Evolutionary conservation across 768 basidiomycete species (phyloP).

Genomic region (Tubosaeta sp.): DNA sequence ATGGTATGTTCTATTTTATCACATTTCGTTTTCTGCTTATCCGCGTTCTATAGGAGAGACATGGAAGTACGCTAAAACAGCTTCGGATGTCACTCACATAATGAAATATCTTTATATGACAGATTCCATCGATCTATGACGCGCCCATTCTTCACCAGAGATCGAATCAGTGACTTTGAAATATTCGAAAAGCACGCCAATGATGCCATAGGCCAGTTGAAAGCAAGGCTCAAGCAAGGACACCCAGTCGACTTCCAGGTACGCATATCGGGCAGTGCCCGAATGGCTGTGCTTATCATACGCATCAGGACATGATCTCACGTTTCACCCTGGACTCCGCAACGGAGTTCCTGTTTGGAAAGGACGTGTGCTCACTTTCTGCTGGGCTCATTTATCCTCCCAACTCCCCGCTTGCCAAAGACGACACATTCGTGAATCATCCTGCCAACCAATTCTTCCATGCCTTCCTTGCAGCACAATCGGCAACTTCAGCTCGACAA

Average conservation of each 20-base stretch:
- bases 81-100: not conserved
- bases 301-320: conserved; percentile 43
- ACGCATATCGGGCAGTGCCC: not conserved
- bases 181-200: conserved; percentile 50
- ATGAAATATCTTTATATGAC: not conserved
- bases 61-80: conserved; percentile 46
- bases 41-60: conserved; percentile 37
- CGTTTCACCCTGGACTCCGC: conserved; percentile 60
- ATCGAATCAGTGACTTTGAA: conserved; percentile 52
- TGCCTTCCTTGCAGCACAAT: conserved; percentile 50
- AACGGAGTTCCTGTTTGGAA: conserved; percentile 53
- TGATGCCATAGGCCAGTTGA: conserved; percentile 43
- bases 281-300: not conserved
- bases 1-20: conserved; percentile 32
- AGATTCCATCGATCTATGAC: conserved; percentile 60
- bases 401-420: conserved; percentile 10
- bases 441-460: conserved; percentile 40
- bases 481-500: conserved; percentile 34
- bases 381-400: conserved; percentile 47
- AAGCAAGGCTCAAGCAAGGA: conserved; percentile 40
- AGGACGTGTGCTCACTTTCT: conserved; percentile 43
- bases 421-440: conserved; percentile 21
- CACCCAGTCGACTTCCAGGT: conserved; percentile 58
- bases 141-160: conserved; percentile 56
- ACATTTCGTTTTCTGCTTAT: not conserved